Base-by-base conservation (phyloP, 352 stramenopile genomes). In the Phytophthora tentaculata region DNA sequence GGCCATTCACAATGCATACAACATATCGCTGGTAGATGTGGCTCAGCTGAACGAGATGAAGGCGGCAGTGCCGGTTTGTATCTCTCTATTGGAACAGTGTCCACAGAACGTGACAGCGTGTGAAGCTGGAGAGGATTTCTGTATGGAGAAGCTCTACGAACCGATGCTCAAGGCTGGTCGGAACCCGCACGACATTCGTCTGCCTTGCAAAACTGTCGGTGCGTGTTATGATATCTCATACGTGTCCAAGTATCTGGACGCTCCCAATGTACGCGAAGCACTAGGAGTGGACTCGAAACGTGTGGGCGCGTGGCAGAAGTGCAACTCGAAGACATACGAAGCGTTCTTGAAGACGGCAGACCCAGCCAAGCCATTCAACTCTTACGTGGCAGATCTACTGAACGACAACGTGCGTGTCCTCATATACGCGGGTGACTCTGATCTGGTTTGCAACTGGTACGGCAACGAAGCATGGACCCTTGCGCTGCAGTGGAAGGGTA, bases 401-500 rank as follows among this genome's bases (percentile, higher is more conserved):
- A 58, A 90, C 32, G 77, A 70, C 20, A 64, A 49, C 16, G 61
- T 90, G 4, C 83, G 83, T 5, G 94, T 98, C 7, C 79, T 99
- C 13, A 94, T 99, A 50, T 99, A 99, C 82, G 91, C 92, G 12
- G 97, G 97, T 44, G 97, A 99, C 73, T 82, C 93, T 23, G 82
- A 90, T 59, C 80, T 98, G 61, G 94, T 98, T 53, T 98, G 92
- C 79, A 99, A 99, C 68, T 99, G 97, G 82, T 68, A 98, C 32
- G 97, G 96, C 20, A 98, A 98, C 69, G 60, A 96, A 49, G 95
- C 94, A 1, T 99, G 95, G 96, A 98, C 92, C 0, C 64, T 86
- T 1, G 87, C 73, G 17, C 76, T 99, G 37, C 78, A 98, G 13
- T 99, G 96, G 97, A 68, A 73, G n/a, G 88, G 94, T 56, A 84